A percentile compares a stretch with the other conserved stretches of the same genome.
Conservation (phyloP, 495 filamentous ascomycete species). For the Alectoria sarmentosa region DNA sequence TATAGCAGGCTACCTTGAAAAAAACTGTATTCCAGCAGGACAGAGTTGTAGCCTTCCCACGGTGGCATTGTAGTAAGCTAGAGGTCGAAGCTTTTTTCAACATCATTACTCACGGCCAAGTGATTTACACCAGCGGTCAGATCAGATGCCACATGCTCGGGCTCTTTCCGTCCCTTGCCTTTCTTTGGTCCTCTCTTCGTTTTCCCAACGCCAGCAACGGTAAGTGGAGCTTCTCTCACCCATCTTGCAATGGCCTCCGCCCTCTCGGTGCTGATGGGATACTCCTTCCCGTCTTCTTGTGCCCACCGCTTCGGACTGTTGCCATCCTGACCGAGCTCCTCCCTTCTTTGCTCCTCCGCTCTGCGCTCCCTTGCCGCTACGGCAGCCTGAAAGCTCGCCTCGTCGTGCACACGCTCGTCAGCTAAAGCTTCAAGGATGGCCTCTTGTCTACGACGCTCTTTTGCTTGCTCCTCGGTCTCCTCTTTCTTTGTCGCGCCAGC, state of each 20-base stretch:
- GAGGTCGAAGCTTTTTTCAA: not conserved
- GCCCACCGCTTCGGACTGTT: constrained; percentile 51
- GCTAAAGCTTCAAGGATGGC: constrained; percentile 56
- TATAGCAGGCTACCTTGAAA: not conserved
- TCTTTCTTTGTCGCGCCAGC: constrained; percentile 32
- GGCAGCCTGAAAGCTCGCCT: constrained; percentile 53
- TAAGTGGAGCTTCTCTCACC: constrained; percentile 55
- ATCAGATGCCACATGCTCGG: not conserved
- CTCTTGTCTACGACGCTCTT: constrained; percentile 54
- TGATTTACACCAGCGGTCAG: constrained; percentile 1
- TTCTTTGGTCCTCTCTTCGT: constrained; percentile 17
- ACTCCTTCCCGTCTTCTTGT: constrained; percentile 58
- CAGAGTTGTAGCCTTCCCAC: not conserved
- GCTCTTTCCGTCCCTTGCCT: constrained; percentile 5
- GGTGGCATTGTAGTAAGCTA: not conserved
- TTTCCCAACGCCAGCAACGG: constrained; percentile 15
- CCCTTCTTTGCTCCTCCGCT: constrained; percentile 26
- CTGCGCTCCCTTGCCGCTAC: constrained; percentile 48
- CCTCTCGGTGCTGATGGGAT: constrained; percentile 60
- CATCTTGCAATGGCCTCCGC: constrained; percentile 60
- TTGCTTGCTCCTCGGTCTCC: constrained; percentile 41
- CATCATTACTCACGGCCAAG: not conserved
- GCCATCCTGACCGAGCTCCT: constrained; percentile 15
- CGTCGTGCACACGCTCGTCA: constrained; percentile 59
- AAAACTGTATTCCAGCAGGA: not conserved